Conservation (phyloP, 2,329 filamentous ascomycete species). For the Fusarium abutilonis region DNA sequence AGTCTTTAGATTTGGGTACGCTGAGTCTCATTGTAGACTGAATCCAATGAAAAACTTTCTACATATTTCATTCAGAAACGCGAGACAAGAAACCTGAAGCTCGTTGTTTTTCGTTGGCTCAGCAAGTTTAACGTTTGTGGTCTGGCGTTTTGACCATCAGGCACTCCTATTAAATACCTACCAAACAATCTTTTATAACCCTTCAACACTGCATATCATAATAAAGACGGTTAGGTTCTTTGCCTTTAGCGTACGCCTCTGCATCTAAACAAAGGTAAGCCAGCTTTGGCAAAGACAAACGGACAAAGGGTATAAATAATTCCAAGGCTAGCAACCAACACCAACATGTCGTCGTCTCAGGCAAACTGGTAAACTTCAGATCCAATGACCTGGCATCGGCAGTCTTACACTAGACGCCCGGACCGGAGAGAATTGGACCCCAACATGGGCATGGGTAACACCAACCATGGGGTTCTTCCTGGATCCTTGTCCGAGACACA, state of each 20-base stretch:
- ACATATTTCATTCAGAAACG: no score
- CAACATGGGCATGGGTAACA: constrained; percentile 41
- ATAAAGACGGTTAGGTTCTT: constrained; percentile 9
- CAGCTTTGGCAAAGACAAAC: constrained; percentile 3
- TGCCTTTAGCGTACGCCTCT: constrained; percentile 11
- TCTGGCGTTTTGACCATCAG: constrained; percentile 13
- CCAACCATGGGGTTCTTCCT: constrained; percentile 43
- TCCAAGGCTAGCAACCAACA: not conserved
- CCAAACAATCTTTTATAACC: constrained; percentile 1
- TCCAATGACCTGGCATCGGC: constrained; percentile 27
- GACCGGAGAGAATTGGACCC: constrained; percentile 22
- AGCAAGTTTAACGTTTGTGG: constrained; percentile 5
- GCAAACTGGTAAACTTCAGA: not conserved
- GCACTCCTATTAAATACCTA: not conserved
- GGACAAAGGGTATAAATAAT: constrained; percentile 4
- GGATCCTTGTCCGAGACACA: constrained; percentile 40
- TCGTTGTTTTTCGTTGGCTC: constrained; percentile 8
- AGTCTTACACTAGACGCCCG: constrained; percentile 37
- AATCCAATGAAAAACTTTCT: no score
- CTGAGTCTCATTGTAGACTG: no score
- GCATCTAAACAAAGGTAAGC: constrained; percentile 7
- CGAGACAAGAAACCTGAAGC: not conserved
- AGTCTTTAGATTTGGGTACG: no score
- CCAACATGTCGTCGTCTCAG: not conserved
- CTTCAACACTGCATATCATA: constrained; percentile 28